phyloP scores from a whole-genome alignment of 2,329 filamentous ascomycete species.

The Scedosporium boydii region DNA sequence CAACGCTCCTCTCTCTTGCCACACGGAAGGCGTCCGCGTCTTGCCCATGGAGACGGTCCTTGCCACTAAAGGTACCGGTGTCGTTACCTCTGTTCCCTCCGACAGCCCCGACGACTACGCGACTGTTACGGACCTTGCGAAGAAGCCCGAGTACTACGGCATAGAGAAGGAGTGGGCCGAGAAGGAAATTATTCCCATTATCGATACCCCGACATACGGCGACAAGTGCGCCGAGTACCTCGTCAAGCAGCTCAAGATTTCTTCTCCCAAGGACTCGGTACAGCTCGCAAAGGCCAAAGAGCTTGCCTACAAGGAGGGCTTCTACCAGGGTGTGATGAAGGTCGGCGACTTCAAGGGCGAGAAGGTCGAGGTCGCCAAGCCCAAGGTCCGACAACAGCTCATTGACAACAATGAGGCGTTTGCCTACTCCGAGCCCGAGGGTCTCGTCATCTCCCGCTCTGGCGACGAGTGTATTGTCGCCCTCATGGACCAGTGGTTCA shows the following conservation, averaged over 20 bases:
- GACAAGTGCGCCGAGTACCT: conserved; percentile 75
- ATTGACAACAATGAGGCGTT: conserved; percentile 74
- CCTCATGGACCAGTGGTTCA: conserved; percentile 93
- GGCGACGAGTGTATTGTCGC: conserved; percentile 90
- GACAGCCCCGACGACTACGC: conserved; percentile 92
- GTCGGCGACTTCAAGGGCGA: conserved; percentile 82
- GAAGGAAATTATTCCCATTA: conserved; percentile 79
- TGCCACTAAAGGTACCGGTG: conserved; percentile 88
- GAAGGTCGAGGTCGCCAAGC: conserved; percentile 78
- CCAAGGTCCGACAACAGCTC: conserved; percentile 70
- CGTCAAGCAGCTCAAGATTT: conserved; percentile 90
- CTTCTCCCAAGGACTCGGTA: conserved; percentile 88
- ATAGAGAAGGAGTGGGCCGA: conserved; percentile 97
- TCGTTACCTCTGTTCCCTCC: conserved; percentile 91
- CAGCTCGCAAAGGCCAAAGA: conserved; percentile 90
- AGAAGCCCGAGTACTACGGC: conserved; percentile 93
- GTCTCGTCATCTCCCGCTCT: conserved; percentile 77
- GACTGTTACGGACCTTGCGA: conserved; percentile 75
- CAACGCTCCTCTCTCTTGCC: conserved; percentile 77
- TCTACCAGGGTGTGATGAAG: conserved; percentile 88
- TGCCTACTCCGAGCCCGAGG: conserved; percentile 87
- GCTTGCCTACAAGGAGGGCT: conserved; percentile 92
- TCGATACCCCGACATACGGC: conserved; percentile 79
- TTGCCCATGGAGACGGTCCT: conserved; percentile 93
- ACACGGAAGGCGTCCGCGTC: conserved; percentile 76